Evolutionary conservation across 257 asterid species (phyloP), one percentile per base, ranked within the genome.

Genomic region (Plantago ovata): DNA sequence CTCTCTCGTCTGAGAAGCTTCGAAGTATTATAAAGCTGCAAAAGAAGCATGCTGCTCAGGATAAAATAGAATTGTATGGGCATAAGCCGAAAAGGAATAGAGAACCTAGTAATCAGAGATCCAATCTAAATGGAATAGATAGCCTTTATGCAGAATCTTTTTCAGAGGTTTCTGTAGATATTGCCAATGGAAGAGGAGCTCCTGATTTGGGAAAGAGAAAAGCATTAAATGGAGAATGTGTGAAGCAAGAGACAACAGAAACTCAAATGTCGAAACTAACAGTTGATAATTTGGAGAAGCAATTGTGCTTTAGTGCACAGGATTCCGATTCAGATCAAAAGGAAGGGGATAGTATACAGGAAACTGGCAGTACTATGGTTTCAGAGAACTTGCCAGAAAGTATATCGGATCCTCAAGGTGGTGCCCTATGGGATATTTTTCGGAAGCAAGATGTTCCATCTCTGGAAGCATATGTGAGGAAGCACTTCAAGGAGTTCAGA

Each of bases 401-500:
- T 46, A 68, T 72, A 40, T 63, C 55, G 3, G 73, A 69, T 39
- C 66, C 80, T 58, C 89, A 73, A 33, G 95, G 86, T 36, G 95
- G 84, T 65, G 95, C 94, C 48, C 69, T 82, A 14, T 86, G 95
- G 95, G 95, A 86, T 60, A 86, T 89, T 41, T 86, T 89, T 62
- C 79, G 94, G 14, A 75, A 82, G 53, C 62, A 82, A 62, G 97
- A 86, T 76, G 84, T 86, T 21, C 82, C 87, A 55, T 69, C 69
- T 69, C 66, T 86, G 62, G 64, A 66, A 28, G 75, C 73, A 55
- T 86, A 86, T 70, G 70, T 89, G 54, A 61, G 13, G 39, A 76
- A 69, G 66, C 95, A 82, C 68, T 69, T 70, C 10, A 79, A 62
- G 60, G 93, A 89, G 75, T 76, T 76, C 63, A 79, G 86, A 58